These are phyloP conservation scores for Leptomonas pyrrhocoris DNA, from an alignment of 208 protist species.

Conservation along the genomic window DNA sequence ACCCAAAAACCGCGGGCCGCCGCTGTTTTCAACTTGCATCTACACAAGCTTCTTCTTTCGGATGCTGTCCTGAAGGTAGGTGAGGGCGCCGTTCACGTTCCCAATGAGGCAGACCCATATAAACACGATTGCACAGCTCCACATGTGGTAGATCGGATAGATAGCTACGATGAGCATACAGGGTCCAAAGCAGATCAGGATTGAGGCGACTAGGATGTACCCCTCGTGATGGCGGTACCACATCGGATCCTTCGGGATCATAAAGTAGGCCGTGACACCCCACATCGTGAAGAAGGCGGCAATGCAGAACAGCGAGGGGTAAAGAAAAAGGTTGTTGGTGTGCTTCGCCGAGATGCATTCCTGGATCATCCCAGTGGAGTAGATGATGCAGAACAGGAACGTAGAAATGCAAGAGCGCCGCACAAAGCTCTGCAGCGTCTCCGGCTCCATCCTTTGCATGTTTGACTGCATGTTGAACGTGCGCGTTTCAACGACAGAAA, in stretches of 20 bases:
- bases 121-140: slow-evolving; percentile 32
- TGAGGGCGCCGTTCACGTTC: slow-evolving; percentile 32
- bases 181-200: slow-evolving; percentile 25
- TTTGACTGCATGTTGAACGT: slow-evolving; percentile 34
- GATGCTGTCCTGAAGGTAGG: slow-evolving; percentile 16
- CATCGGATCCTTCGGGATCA: slow-evolving; percentile 55
- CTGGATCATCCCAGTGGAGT: slow-evolving; percentile 45
- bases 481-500: neutral
- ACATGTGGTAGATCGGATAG: slow-evolving; percentile 51
- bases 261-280: slow-evolving; percentile 58
- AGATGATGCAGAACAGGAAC: slow-evolving; percentile 37
- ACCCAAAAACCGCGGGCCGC: too few species aligned
- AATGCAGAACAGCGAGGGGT: slow-evolving; percentile 53
- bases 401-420: slow-evolving; percentile 22
- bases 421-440: slow-evolving; percentile 29
- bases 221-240: slow-evolving; percentile 72
- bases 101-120: slow-evolving; percentile 28
- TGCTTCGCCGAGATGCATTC: slow-evolving; percentile 56
- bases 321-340: slow-evolving; percentile 43
- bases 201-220: slow-evolving; percentile 42
- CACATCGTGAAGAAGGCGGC: slow-evolving; percentile 69
- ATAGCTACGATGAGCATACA: slow-evolving; percentile 56
- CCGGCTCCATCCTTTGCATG: slow-evolving; percentile 25
- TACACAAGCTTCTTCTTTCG: slow-evolving; percentile 23
- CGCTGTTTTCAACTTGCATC: neutral